Base-by-base conservation (phyloP, 1,284 basidiomycete genomes). In the Ceratobasidium sp. region DNA sequence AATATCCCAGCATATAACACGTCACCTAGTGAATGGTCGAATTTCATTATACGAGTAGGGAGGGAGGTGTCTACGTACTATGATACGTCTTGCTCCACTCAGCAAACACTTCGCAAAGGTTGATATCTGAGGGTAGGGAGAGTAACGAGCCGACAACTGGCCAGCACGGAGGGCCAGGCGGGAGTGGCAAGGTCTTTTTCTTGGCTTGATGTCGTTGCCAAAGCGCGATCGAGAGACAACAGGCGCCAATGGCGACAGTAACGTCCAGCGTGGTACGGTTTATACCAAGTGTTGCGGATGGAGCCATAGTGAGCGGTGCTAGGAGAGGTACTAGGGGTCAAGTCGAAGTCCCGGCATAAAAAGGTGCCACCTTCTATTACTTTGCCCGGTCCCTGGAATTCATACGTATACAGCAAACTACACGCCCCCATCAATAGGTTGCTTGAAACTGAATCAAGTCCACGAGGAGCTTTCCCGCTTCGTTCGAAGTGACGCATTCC, bases 101-200 rank as follows among this genome's bases (percentile, higher is more conserved):
- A 3, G 17, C 42, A 31, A 65, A 65, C 1, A 20, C 13, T 12
- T 29, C 34, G n/a, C 32, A 38, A 17, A 20, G 25, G 6, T 40
- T 8, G 22, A 27, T 22, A 4, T 32, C 47, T n/a, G 10, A 5
- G 7, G 60, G 60, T 17, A 65, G 52, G 10, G 60, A 65, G 22
- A 29, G 32, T 27, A 65, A 17, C 17, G 22, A 38, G 8, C 60
- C 60, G 15, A 65, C 35, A 1, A 65, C 13, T 20, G 60, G 60
- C 60, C 60, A 65, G n/a, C 38, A n/a, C 12, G 55, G 55, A 40
- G 55, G 55, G 6, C 55, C 55, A 17, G 55, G 55, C 8, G 55
- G 55, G 5, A 25, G 25, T 17, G 55, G 35, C 4, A 57, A 27
- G 13, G 22, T 8, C 20, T 17, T 22, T 42, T 12, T 12, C 7